A percentile compares a stretch with the other conserved stretches of the same genome.
These are phyloP conservation scores for Nematodospora valgi DNA, from an alignment of 805 yeast species.

Conservation along the genomic window DNA sequence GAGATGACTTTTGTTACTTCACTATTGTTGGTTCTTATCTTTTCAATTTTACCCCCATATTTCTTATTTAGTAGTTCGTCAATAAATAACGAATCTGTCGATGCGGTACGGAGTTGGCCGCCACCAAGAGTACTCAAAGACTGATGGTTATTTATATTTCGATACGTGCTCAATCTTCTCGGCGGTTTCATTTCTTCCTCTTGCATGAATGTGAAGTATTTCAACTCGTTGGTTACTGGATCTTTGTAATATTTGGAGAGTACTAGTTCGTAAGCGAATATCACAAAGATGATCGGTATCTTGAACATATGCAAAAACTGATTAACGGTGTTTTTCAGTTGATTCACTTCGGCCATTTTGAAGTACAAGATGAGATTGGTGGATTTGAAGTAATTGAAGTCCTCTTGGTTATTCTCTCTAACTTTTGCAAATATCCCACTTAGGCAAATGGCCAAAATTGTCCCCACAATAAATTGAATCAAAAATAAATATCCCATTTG, in stretches of 20 bases:
- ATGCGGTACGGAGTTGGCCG: conserved; percentile 31
- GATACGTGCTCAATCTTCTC: conserved; percentile 9
- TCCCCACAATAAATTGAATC: conserved; percentile 52
- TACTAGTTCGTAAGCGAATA: conserved; percentile 30
- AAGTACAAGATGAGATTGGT: conserved; percentile 36
- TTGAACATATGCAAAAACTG: conserved; percentile 26
- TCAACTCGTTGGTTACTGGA: conserved; percentile 16
- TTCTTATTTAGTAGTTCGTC: conserved; percentile 30
- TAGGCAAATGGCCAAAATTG: conserved; percentile 54
- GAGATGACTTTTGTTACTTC: no score
- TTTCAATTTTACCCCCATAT: conserved; percentile 16
- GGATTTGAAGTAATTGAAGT: conserved; percentile 38
- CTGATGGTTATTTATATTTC: conserved; percentile 10
- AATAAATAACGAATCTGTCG: conserved; percentile 35
- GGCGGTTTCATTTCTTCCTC: conserved; percentile 17
- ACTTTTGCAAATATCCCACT: conserved; percentile 38
- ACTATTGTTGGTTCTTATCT: conserved; percentile 1
- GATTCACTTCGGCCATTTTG: conserved; percentile 24
- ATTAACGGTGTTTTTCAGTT: conserved; percentile 9
- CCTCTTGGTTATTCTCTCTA: conserved; percentile 31
- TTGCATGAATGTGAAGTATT: conserved; percentile 35
- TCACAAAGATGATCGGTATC: conserved; percentile 31
- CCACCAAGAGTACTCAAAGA: conserved; percentile 32
- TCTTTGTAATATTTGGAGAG: conserved; percentile 19
- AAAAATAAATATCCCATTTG: conserved; percentile 50